Percentiles rank a stretch among this genome's conserved stretches.
phyloP scores from a whole-genome alignment of 2,329 filamentous ascomycete genomes.

The Didymella arachidicola region DNA sequence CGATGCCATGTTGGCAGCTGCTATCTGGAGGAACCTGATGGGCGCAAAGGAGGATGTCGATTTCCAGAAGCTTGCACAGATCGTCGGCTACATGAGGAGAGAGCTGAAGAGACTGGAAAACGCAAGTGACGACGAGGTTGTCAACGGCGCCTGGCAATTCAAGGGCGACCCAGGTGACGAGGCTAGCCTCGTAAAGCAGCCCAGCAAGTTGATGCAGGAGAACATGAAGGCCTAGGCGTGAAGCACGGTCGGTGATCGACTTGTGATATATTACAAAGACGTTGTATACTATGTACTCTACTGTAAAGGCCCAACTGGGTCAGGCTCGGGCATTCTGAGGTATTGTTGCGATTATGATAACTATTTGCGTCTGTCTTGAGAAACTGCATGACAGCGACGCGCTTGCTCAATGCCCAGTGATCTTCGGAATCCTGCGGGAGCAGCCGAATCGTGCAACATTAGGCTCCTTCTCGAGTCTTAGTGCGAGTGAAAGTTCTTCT shows the following conservation, averaged over 20 bases:
- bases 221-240: conserved; percentile 18
- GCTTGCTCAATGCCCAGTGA: conserved; percentile 1
- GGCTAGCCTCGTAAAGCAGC: conserved; percentile 35
- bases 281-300: conserved; percentile 18
- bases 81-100: conserved; percentile 70
- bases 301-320: neutral
- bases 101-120: conserved; percentile 63
- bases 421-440: conserved; percentile 17
- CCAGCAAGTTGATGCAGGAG: conserved; percentile 37
- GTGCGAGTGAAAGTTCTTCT: conserved; percentile 11
- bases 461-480: conserved; percentile 5
- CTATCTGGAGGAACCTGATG: conserved; percentile 93
- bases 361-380: neutral
- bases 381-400: neutral
- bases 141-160: conserved; percentile 60
- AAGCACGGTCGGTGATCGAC: neutral
- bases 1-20: conserved; percentile 78
- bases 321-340: neutral
- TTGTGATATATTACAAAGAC: neutral
- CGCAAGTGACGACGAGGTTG: conserved; percentile 61
- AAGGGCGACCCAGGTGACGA: conserved; percentile 53
- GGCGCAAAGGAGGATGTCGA: conserved; percentile 73
- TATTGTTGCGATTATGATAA: neutral
- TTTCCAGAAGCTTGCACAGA: conserved; percentile 65
- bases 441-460: conserved; percentile 14